Evolutionary conservation across 352 stramenopile genomes (phyloP).

Genomic region (Aphanomyces euteiches): DNA sequence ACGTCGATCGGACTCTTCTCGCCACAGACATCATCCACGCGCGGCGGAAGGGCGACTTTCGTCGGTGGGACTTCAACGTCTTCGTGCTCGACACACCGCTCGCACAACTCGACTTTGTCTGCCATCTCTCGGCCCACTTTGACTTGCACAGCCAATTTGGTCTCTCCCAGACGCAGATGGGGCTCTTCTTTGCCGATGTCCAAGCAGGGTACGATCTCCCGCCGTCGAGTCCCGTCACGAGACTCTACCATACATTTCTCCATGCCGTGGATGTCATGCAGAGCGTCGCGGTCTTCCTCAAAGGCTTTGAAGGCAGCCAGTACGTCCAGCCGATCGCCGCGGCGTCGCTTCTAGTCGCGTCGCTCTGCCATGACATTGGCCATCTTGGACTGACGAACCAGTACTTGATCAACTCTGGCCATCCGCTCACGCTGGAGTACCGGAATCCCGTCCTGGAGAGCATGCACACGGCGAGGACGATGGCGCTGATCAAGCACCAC

Average conservation of each 20-base stretch:
- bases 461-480: slow-evolving; percentile 24
- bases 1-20: background rate
- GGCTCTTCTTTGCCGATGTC: slow-evolving; percentile 11
- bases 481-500: slow-evolving; percentile 23
- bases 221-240: background rate
- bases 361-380: slow-evolving; percentile 27
- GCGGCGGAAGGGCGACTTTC: slow-evolving; percentile 7
- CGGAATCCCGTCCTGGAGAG: slow-evolving; percentile 20
- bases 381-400: slow-evolving; percentile 25
- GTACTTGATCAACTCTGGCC: slow-evolving; percentile 19
- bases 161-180: background rate
- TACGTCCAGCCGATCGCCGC: slow-evolving; percentile 1
- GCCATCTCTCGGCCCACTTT: slow-evolving; percentile 11
- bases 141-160: slow-evolving; percentile 4
- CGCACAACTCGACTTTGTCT: slow-evolving; percentile 17
- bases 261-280: slow-evolving; percentile 27
- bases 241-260: slow-evolving; percentile 26
- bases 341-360: slow-evolving; percentile 15
- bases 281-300: slow-evolving; percentile 19
- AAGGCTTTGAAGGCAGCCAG: slow-evolving; percentile 4
- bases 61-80: slow-evolving; percentile 24
- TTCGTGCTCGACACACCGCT: slow-evolving; percentile 13
- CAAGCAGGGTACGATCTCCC: slow-evolving; percentile 12
- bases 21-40: background rate
- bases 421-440: slow-evolving; percentile 21